Evolutionary conservation across 2,329 filamentous ascomycete genomes (phyloP), one percentile per base, ranked within the genome.

Genomic region (Sclerotinia borealis): DNA sequence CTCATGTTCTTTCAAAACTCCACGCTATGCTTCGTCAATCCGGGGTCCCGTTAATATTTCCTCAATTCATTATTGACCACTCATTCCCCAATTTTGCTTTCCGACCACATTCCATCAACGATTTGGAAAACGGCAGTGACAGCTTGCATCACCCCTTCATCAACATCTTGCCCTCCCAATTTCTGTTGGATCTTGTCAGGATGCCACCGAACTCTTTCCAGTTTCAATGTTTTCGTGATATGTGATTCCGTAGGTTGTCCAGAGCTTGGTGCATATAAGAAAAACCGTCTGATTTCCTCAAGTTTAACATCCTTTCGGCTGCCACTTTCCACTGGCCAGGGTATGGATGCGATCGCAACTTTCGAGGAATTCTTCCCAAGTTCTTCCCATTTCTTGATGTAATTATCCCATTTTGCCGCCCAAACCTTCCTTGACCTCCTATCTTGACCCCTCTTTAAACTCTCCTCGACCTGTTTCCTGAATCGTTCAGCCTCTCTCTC

Each of bases 131-230:
- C 88, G 8, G 90, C 89, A 13, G 93, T 99, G 48, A 97, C 90
- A 61, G 86, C 83, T 72, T 85, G 86, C 82, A 96, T 87, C 3
- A 90, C 85, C 4, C 82, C 82, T 29, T 85, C 81, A 54, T 93
- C 88, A 55, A 96, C 85, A 17, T 81, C 80, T 64, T 85, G 79
- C 0, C 84, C 85, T 3, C 92, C 91, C 65, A 96, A 87, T 60
- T 87, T 85, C 77, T 97, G 95, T 79, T 97, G 92, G 63, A 98
- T 90, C 80, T 98, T 99, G 77, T 99, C 95, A 4, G 95, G 95
- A 79, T 99, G 95, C 95, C 95, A 99, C 19, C 92, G 83, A 22
- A 98, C 87, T 59, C 95, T 85, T 79, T 99, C 95, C 6, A 85
- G 79, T 76, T 96, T 96, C 59, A 98, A 79, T 6, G 83, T 74